Percentiles rank a stretch among this genome's conserved stretches.
Evolutionary conservation across 306 rosid genomes (phyloP).

Genomic region (Heteromeles arbutifolia): DNA sequence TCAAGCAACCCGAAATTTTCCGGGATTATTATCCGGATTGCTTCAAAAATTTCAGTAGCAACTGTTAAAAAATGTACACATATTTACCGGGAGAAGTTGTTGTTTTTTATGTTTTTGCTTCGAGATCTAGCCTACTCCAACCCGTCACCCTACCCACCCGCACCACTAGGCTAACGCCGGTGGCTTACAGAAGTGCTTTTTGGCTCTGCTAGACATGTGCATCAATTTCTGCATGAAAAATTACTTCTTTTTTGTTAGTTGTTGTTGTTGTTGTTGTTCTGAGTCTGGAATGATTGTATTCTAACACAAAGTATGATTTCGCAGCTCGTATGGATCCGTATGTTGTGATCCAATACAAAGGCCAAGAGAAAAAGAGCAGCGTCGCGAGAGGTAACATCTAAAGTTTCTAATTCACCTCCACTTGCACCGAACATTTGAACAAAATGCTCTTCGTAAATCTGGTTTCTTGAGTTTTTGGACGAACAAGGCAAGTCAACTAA

Average conservation of each 20-base stretch:
- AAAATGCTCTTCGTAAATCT: neutral
- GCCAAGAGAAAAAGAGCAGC: conserved; percentile 67
- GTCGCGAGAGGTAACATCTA: conserved; percentile 51
- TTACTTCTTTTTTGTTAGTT: neutral
- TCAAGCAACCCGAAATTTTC: neutral
- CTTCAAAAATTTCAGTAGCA: neutral
- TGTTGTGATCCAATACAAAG: conserved; percentile 65
- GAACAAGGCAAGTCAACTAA: neutral
- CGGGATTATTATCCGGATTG: neutral
- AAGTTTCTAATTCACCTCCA: neutral
- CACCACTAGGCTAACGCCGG: no score
- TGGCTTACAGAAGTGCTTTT: neutral
- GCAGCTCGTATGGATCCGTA: conserved; percentile 75
- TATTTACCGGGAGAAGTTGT: neutral
- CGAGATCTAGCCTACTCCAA: no score
- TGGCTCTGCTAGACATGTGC: neutral
- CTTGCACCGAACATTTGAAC: neutral
- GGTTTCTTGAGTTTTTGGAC: neutral
- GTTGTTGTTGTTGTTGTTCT: no score
- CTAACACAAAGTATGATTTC: neutral
- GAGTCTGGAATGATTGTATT: neutral
- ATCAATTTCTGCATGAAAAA: neutral
- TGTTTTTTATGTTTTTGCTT: neutral
- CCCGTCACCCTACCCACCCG: no score
- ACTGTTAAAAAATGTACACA: neutral